Conservation (phyloP, 2,329 filamentous ascomycete genomes). For the Penicillium sp. region DNA sequence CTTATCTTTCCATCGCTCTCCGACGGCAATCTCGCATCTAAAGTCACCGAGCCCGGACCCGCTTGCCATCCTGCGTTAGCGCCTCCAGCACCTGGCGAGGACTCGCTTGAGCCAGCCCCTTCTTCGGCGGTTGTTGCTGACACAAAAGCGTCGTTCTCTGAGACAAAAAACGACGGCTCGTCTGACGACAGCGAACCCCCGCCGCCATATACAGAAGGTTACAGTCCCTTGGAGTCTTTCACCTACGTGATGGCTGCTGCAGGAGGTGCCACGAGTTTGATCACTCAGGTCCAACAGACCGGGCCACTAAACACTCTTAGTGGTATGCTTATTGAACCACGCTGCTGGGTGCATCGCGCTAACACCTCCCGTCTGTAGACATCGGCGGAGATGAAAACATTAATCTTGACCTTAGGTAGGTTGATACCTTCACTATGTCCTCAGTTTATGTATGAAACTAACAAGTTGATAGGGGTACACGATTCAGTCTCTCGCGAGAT, state of each 20-base stretch:
- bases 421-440: neutral
- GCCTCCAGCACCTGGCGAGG: constrained; percentile 50
- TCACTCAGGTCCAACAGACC: constrained; percentile 96
- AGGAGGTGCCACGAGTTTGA: constrained; percentile 95
- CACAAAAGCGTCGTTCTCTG: constrained; percentile 79
- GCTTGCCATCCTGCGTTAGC: constrained; percentile 50
- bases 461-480: constrained; percentile 64
- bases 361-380: constrained; percentile 48
- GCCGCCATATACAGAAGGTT: constrained; percentile 90
- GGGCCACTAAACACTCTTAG: constrained; percentile 84
- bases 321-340: constrained; percentile 51
- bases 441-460: neutral
- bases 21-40: constrained; percentile 39
- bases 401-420: constrained; percentile 86
- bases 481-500: constrained; percentile 90
- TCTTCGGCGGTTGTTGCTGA: constrained; percentile 59
- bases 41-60: constrained; percentile 48
- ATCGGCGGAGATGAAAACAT: constrained; percentile 90
- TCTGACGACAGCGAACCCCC: constrained; percentile 83
- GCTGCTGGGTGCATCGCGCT: neutral
- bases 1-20: constrained; percentile 54
- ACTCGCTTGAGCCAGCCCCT: constrained; percentile 44
- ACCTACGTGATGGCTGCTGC: constrained; percentile 97
- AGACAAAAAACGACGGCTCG: constrained; percentile 71
- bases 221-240: constrained; percentile 86